Conservation (phyloP, 306 rosid species). For the Cucumis sativus region Cucumber_9930_V3 NC_026661.2:4607001-4607500, state of each 20-base stretch:
- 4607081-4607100: not conserved
- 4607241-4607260: slow-evolving; percentile 57
- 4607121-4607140: not conserved
- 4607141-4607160: slow-evolving; percentile 84
- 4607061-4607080: not conserved
- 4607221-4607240: slow-evolving; percentile 35
- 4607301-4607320: not conserved
- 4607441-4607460: slow-evolving; percentile 30
- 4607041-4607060: slow-evolving; percentile 29
- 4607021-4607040: slow-evolving; percentile 72
- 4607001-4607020: slow-evolving; percentile 91
- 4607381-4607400: slow-evolving; percentile 60
- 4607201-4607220: slow-evolving; percentile 57
- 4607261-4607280: slow-evolving; percentile 55
- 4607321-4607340: not conserved
- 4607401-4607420: slow-evolving; percentile 83
- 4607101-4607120: not conserved
- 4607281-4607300: not conserved
- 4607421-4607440: slow-evolving; percentile 88
- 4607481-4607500: slow-evolving; percentile 70
- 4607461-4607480: slow-evolving; percentile 33
- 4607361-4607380: slow-evolving; percentile 23
- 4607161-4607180: slow-evolving; percentile 82
- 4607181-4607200: slow-evolving; percentile 65
- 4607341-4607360: not conserved